Percentiles rank a stretch among this genome's conserved stretches.
phyloP scores from a whole-genome alignment of 805 yeast species.

The Metschnikowia kunwiensis region DNA sequence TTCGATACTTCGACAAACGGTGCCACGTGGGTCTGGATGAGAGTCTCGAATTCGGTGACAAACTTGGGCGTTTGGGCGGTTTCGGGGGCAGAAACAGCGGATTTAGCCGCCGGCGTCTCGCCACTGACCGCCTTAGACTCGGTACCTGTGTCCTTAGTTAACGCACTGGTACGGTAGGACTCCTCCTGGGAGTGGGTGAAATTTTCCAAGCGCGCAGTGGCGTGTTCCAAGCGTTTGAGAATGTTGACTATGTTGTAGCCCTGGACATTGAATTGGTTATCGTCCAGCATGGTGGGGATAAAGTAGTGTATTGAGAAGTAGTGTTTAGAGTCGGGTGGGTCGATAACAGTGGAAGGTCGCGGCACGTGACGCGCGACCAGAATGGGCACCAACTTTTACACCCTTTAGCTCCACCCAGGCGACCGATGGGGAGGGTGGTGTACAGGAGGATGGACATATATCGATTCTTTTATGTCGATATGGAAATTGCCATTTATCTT shows the following conservation, averaged over 20 bases:
- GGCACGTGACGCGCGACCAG: conserved; percentile 13
- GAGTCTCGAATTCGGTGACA: conserved; percentile 50
- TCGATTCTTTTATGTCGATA: too few species aligned
- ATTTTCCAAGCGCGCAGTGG: conserved; percentile 89
- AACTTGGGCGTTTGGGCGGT: conserved; percentile 39
- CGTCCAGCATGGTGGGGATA: conserved; percentile 33
- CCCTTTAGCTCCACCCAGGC: too few species aligned
- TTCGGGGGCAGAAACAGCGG: neutral
- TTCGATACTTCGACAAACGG: conserved; percentile 59
- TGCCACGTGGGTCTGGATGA: conserved; percentile 49
- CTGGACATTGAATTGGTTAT: conserved; percentile 54
- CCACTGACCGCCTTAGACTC: neutral
- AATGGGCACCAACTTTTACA: too few species aligned
- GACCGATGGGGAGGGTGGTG: too few species aligned
- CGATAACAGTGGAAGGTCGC: conserved; percentile 1
- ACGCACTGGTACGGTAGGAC: conserved; percentile 29
- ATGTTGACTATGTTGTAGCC: conserved; percentile 87
- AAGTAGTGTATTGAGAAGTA: neutral
- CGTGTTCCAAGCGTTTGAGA: conserved; percentile 74
- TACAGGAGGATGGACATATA: too few species aligned
- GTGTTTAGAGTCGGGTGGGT: too few species aligned
- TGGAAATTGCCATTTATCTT: too few species aligned
- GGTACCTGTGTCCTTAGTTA: conserved; percentile 5
- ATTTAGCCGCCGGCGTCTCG: neutral
- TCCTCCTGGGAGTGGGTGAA: conserved; percentile 76